Percentiles rank a stretch among this genome's conserved stretches.
phyloP scores from a whole-genome alignment of 768 basidiomycete species.

The Amanita rubescens region DNA sequence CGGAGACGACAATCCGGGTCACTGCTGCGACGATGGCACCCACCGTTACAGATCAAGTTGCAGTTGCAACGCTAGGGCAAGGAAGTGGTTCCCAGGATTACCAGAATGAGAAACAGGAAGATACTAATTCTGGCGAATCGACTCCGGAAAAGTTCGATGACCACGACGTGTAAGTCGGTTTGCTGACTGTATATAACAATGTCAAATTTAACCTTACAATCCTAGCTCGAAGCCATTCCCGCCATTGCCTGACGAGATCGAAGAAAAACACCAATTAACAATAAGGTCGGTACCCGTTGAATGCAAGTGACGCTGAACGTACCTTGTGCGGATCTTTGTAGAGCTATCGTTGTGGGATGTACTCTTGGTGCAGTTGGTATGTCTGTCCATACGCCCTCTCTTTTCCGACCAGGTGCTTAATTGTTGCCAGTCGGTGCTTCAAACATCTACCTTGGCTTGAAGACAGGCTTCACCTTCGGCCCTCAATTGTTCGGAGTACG shows the following conservation, averaged over 20 bases:
- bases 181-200: neutral
- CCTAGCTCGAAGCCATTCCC: slow-evolving; percentile 46
- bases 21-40: neutral
- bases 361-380: slow-evolving; percentile 39
- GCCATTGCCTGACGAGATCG: slow-evolving; percentile 36
- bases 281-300: slow-evolving; percentile 24
- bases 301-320: slow-evolving; percentile 1
- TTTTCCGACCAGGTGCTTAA: neutral
- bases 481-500: slow-evolving; percentile 52
- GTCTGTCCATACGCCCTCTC: slow-evolving; percentile 1
- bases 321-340: slow-evolving; percentile 4
- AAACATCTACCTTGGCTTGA: slow-evolving; percentile 61
- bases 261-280: slow-evolving; percentile 47
- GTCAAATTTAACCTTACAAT: too few relatives aligned
- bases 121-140: neutral
- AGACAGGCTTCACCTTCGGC: slow-evolving; percentile 64
- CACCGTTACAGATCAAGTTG: neutral
- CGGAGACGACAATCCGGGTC: neutral
- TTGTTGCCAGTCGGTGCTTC: slow-evolving; percentile 39
- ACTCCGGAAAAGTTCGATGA: neutral
- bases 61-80: neutral
- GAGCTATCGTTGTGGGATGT: slow-evolving; percentile 45
- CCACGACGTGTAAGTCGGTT: slow-evolving; percentile 6
- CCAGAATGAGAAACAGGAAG: neutral
- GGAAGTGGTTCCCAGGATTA: neutral